Evolutionary conservation across 352 stramenopile genomes (phyloP).

Genomic region (Phytophthora syringae): DNA sequence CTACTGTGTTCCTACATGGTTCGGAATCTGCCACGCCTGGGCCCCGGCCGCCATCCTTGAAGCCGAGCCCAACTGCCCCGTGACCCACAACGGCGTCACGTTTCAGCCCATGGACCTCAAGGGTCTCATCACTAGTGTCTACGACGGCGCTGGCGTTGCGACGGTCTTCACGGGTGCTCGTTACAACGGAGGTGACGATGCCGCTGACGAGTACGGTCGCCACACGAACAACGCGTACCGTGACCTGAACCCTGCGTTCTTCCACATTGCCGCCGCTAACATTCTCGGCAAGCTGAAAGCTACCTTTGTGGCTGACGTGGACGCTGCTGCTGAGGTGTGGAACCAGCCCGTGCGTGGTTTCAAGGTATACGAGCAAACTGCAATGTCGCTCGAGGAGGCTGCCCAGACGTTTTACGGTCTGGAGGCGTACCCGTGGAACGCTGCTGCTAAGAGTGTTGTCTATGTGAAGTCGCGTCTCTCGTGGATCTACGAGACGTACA

Average conservation of each 20-base stretch:
- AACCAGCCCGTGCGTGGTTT: slow-evolving; percentile 63
- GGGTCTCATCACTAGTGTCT: slow-evolving; percentile 42
- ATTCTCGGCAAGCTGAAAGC: slow-evolving; percentile 45
- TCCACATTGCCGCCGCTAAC: slow-evolving; percentile 54
- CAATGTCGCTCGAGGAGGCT: slow-evolving; percentile 38
- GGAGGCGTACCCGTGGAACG: slow-evolving; percentile 56
- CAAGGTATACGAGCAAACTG: slow-evolving; percentile 38
- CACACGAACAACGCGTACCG: slow-evolving; percentile 42
- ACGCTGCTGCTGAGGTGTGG: slow-evolving; percentile 43
- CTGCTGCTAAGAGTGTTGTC: slow-evolving; percentile 41
- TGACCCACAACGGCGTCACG: slow-evolving; percentile 44
- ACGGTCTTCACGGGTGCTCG: slow-evolving; percentile 49
- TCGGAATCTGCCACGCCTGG: slow-evolving; percentile 53
- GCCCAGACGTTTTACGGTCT: slow-evolving; percentile 46
- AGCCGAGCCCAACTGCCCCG: slow-evolving; percentile 37
- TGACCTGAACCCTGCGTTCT: slow-evolving; percentile 54
- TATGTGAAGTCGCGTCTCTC: slow-evolving; percentile 49
- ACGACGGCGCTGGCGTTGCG: slow-evolving; percentile 36
- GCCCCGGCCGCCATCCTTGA: slow-evolving; percentile 40
- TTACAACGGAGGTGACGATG: slow-evolving; percentile 35
- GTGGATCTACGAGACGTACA: slow-evolving; percentile 51
- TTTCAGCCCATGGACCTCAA: slow-evolving; percentile 54
- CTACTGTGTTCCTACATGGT: slow-evolving; percentile 52
- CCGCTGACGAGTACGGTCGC: slow-evolving; percentile 49
- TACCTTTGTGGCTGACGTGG: slow-evolving; percentile 51